Base-by-base conservation (phyloP, 352 stramenopile species). In the Pythium rishiriense region DNA sequence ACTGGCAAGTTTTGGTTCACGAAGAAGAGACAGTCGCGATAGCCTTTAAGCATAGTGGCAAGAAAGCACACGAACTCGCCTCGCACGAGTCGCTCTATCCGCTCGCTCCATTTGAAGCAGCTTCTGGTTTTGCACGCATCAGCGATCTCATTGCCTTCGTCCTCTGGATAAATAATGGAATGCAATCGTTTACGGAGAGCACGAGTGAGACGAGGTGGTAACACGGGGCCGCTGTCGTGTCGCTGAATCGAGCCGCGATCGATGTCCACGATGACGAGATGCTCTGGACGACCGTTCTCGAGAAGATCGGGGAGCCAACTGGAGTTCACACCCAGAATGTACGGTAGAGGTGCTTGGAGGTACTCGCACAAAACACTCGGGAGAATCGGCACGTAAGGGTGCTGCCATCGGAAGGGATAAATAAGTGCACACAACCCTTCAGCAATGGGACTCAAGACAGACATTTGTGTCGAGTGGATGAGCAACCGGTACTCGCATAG, bases 331-430 rank as follows among this genome's bases (percentile, higher is more conserved):
- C 87, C 85, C 8, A 96, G 67, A 42, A 95, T 91, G 53, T 94
- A 95, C 0, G 87, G 87, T 11, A 95, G 69, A 8, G 85, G 87
- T 2, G 87, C 87, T 54, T 95, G 87, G 1, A 95, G 62, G 59
- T 95, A 95, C 69, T 95, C 87, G 2, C 82, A 91, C 11, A 95
- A 66, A 14, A 94, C 81, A 21, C 78, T 83, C 9, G 87, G 87
- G 12, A 95, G 64, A 49, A 94, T 91, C 4, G 87, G 85, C 6
- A 95, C 80, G 53, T 94, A 95, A 17, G 85, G 87, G 58, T 95
- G 87, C 52, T 93, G 85, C 85, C 87, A 95, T 43, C 79, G 80
- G 63, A 95, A 94, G 5, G 87, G 87, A 69, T 94, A 94, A 48
- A 94, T 83, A 22, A 95, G 79, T 4, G 85, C 73, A 29, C 85